phyloP scores from a whole-genome alignment of 1,139 yeast genomes.

The Geotrichum australiense region DNA sequence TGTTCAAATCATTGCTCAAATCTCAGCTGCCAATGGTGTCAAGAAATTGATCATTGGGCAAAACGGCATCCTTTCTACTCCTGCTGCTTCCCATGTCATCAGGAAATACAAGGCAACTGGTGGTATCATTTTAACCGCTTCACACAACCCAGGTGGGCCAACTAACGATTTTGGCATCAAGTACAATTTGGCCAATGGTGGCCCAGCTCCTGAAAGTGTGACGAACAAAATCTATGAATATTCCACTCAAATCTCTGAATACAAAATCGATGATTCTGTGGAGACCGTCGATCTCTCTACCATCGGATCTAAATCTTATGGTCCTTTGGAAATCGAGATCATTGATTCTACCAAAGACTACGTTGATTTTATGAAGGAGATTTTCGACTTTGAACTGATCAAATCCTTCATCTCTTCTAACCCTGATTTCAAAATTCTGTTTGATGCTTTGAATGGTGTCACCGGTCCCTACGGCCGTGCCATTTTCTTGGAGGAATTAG shows the following conservation, averaged over 20 bases:
- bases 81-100: slow-evolving; percentile 91
- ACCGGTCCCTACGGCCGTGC: slow-evolving; percentile 95
- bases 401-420: slow-evolving; percentile 55
- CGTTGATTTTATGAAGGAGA: slow-evolving; percentile 68
- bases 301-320: slow-evolving; percentile 45
- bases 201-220: slow-evolving; percentile 97
- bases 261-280: slow-evolving; percentile 50
- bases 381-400: slow-evolving; percentile 83
- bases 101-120: slow-evolving; percentile 78
- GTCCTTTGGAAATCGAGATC: slow-evolving; percentile 61
- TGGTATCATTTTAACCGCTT: slow-evolving; percentile 92
- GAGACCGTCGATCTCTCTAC: slow-evolving; percentile 54
- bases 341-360: slow-evolving; percentile 79
- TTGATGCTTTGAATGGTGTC: slow-evolving; percentile 91
- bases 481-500: slow-evolving; percentile 78
- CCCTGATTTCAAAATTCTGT: slow-evolving; percentile 62
- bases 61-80: slow-evolving; percentile 83
- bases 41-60: slow-evolving; percentile 79
- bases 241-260: slow-evolving; percentile 52
- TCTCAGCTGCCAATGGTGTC: slow-evolving; percentile 90
- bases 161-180: slow-evolving; percentile 88
- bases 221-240: slow-evolving; percentile 78
- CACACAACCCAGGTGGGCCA: slow-evolving; percentile 99
- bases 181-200: slow-evolving; percentile 92
- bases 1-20: slow-evolving; percentile 71